A percentile compares a stretch with the other conserved stretches of the same genome.
phyloP scores from a whole-genome alignment of 2,329 filamentous ascomycete genomes.

The Ophiobolus disseminans region DNA sequence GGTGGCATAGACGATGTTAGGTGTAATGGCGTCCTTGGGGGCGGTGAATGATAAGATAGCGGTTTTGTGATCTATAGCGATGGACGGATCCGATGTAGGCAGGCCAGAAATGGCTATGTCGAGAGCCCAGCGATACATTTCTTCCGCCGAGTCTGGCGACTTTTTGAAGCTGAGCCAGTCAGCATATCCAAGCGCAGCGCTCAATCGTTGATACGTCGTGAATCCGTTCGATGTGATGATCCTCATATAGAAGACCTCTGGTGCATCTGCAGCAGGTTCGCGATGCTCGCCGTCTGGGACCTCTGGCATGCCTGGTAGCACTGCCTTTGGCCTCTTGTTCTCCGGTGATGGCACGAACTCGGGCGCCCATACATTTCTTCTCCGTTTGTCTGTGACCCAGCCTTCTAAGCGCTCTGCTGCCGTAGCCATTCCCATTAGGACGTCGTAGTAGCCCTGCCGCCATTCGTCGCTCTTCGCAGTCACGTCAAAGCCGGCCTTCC shows the following conservation, averaged over 20 bases:
- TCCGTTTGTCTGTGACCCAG: slow-evolving; percentile 72
- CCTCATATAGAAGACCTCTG: slow-evolving; percentile 81
- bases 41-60: slow-evolving; percentile 66
- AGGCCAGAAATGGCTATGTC: slow-evolving; percentile 72
- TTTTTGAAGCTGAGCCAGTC: slow-evolving; percentile 84
- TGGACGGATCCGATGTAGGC: slow-evolving; percentile 48
- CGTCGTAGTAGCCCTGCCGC: slow-evolving; percentile 84
- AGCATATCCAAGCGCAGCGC: slow-evolving; percentile 82
- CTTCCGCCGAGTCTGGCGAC: slow-evolving; percentile 67
- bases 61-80: slow-evolving; percentile 67
- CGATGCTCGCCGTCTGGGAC: slow-evolving; percentile 81
- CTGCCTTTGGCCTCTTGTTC: slow-evolving; percentile 79
- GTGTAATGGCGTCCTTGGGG: slow-evolving; percentile 61
- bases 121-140: slow-evolving; percentile 78
- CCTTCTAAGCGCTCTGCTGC: slow-evolving; percentile 83
- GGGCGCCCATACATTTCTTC: slow-evolving; percentile 70
- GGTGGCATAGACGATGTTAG: slow-evolving; percentile 76
- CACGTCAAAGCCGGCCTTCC: slow-evolving; percentile 69
- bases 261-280: slow-evolving; percentile 67
- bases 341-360: slow-evolving; percentile 81
- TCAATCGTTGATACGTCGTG: slow-evolving; percentile 76
- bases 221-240: slow-evolving; percentile 84
- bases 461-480: slow-evolving; percentile 80
- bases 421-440: slow-evolving; percentile 77
- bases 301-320: slow-evolving; percentile 67